Conservation (phyloP, 495 filamentous ascomycete genomes). For the Lasiosphaeria ovina region DNA sequence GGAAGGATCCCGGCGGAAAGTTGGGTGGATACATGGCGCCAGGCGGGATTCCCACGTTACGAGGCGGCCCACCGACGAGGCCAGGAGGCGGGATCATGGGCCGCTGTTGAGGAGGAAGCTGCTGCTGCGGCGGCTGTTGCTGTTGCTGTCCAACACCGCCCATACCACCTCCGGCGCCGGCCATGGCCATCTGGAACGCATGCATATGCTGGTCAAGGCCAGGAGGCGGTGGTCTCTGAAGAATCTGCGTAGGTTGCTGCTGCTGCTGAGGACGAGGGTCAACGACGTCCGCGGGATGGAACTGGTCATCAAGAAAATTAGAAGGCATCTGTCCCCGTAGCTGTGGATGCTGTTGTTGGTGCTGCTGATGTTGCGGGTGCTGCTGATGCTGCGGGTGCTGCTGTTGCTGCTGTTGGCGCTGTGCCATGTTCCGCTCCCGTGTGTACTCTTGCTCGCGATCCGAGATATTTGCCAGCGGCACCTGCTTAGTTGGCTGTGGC, state of each 20-base stretch:
- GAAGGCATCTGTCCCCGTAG: constrained; percentile 22
- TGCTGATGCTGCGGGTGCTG: constrained; percentile 25
- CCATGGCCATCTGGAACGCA: constrained; percentile 38
- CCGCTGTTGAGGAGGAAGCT: constrained; percentile 39
- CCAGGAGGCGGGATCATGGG: constrained; percentile 56
- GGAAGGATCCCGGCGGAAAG: constrained; percentile 42
- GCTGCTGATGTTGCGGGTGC: constrained; percentile 14
- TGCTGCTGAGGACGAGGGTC: constrained; percentile 40
- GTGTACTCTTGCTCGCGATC: constrained; percentile 45
- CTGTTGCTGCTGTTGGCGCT: constrained; percentile 31
- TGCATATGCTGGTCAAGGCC: constrained; percentile 51
- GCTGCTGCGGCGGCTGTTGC: constrained; percentile 30
- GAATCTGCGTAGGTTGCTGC: constrained; percentile 51
- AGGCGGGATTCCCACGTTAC: constrained; percentile 42
- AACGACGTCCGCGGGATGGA: constrained; percentile 38
- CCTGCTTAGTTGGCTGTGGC: constrained; percentile 33
- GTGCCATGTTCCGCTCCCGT: constrained; percentile 32
- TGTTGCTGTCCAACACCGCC: constrained; percentile 1
- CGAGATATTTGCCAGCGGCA: constrained; percentile 24
- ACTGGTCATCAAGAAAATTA: constrained; percentile 44
- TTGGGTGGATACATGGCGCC: constrained; percentile 44
- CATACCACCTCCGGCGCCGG: constrained; percentile 18
- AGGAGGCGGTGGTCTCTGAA: constrained; percentile 53
- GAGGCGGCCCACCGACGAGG: constrained; percentile 39
- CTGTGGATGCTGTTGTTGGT: constrained; percentile 12